Base-by-base conservation (phyloP, 2,329 filamentous ascomycete species). In the Fusarium floridanum region DNA sequence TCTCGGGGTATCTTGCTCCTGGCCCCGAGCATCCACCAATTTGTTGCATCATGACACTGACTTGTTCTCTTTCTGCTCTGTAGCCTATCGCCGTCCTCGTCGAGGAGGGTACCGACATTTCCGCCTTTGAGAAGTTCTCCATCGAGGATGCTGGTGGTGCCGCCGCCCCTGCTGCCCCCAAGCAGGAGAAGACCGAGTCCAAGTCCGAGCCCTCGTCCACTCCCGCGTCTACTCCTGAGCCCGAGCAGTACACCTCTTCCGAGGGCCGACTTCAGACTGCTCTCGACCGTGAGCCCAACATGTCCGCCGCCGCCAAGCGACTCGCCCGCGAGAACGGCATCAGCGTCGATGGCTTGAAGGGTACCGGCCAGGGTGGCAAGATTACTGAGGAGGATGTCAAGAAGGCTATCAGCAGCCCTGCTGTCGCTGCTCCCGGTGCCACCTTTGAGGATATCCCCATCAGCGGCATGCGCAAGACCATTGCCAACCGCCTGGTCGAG, bases 51-150 rank as follows among this genome's bases (percentile, higher is more conserved):
- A 55, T 66, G 39, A 61, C 61, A 56, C 76, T 72, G 37, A 72
- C 69, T 45, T 17, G 11, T 67, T 56, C 41, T 68, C 69, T 68
- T 64, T 67, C 50, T 43, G 53, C 67, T 36, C 59, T 64, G 60
- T 79, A 99, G 97, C 97, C 97, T 76, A 99, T 99, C 82, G 97
- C 96, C 73, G 91, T 99, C 75, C 89, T 98, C 82, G 93, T 98
- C 76, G 96, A 98, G 82, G 96, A 98, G 82, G 95, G 94, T 69
- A 90, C 89, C 83, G 96, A 99, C 82, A 88, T 98, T 76, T 88
- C 92, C 61, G 93, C 95, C 61, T 99, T 99, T 84, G 95, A 95
- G 81, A 91, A 91, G 74, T 99, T 98, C 88, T 92, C 91, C 76
- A 84, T 97, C 72, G 92, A 94, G 78, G 97, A 99, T 85, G 97